A percentile compares a stretch with the other conserved stretches of the same genome.
These are phyloP conservation scores for Ophiorrhiza pumila DNA, from an alignment of 257 asterid species.

Conservation along the genomic window DNA sequence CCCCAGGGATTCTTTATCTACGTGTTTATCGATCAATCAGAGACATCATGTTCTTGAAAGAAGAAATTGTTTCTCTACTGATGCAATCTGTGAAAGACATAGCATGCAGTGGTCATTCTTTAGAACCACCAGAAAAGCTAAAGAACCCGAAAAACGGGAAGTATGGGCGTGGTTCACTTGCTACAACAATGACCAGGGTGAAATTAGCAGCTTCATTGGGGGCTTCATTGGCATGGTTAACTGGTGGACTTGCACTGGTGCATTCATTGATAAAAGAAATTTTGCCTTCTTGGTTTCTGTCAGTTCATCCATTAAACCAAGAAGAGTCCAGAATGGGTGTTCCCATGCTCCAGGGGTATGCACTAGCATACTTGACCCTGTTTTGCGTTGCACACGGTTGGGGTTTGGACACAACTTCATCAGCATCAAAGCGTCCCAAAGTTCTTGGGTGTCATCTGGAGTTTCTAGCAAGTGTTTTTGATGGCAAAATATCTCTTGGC, in stretches of 20 bases:
- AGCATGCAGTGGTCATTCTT: slow-evolving; percentile 33
- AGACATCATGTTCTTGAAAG: slow-evolving; percentile 84
- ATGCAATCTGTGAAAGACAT: slow-evolving; percentile 73
- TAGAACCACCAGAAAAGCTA: slow-evolving; percentile 28
- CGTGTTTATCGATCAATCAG: slow-evolving; percentile 78
- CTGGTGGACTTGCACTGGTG: slow-evolving; percentile 79
- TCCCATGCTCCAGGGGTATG: slow-evolving; percentile 70
- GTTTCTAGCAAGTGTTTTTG: slow-evolving; percentile 68
- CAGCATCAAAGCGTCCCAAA: slow-evolving; percentile 63
- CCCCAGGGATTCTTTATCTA: slow-evolving; percentile 85
- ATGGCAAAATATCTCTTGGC: slow-evolving; percentile 72
- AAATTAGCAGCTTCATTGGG: slow-evolving; percentile 85
- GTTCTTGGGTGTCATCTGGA: slow-evolving; percentile 71
- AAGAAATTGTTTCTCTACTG: slow-evolving; percentile 68
- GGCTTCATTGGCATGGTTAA: slow-evolving; percentile 69
- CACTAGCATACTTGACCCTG: slow-evolving; percentile 68
- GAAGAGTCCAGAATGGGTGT: slow-evolving; percentile 39
- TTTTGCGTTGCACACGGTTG: slow-evolving; percentile 71
- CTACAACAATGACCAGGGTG: slow-evolving; percentile 63
- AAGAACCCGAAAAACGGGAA: slow-evolving; percentile 43
- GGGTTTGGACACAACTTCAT: slow-evolving; percentile 66
- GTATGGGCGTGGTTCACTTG: slow-evolving; percentile 58
- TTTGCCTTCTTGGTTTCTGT: slow-evolving; percentile 92
- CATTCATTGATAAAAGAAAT: slow-evolving; percentile 80
- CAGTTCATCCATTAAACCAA: slow-evolving; percentile 45